Evolutionary conservation across 768 basidiomycete genomes (phyloP).

Genomic region (Suillus brevipes): DNA sequence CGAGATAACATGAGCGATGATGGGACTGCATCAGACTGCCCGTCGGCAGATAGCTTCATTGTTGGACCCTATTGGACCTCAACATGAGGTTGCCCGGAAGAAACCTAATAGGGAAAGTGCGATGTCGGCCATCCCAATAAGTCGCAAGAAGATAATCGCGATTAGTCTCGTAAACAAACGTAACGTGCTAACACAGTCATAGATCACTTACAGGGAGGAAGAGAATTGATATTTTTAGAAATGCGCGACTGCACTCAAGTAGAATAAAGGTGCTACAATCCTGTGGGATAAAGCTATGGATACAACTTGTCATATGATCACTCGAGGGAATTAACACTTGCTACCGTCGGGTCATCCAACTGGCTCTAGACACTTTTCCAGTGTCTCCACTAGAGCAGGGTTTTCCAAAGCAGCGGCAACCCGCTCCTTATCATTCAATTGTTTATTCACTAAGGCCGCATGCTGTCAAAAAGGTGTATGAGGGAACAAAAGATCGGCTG

Average conservation of each 20-base stretch:
- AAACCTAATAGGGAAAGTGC: background rate
- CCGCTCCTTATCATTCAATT: conserved; percentile 97
- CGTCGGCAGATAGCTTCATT: conserved; percentile 9
- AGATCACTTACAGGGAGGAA: background rate
- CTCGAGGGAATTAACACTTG: background rate
- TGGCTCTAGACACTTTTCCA: conserved; percentile 73
- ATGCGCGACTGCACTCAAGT: background rate
- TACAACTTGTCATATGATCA: background rate
- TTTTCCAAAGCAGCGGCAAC: conserved; percentile 98
- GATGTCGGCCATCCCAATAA: background rate
- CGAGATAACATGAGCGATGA: background rate
- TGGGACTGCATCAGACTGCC: background rate
- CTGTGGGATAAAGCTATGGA: conserved; percentile 7
- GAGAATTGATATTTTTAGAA: background rate
- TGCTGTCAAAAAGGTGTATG: background rate
- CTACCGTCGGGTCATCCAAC: conserved; percentile 19
- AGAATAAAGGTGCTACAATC: conserved; percentile 5
- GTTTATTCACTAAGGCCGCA: conserved; percentile 80
- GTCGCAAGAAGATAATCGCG: background rate
- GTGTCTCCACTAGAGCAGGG: conserved; percentile 76
- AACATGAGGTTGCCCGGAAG: background rate
- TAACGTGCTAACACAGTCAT: background rate
- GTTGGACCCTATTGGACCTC: conserved; percentile 10
- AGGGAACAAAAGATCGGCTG: conserved; percentile 6
- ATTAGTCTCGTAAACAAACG: background rate